Evolutionary conservation across 78 protist species (phyloP).

Genomic region (Dictyostelium capitatum): DNA sequence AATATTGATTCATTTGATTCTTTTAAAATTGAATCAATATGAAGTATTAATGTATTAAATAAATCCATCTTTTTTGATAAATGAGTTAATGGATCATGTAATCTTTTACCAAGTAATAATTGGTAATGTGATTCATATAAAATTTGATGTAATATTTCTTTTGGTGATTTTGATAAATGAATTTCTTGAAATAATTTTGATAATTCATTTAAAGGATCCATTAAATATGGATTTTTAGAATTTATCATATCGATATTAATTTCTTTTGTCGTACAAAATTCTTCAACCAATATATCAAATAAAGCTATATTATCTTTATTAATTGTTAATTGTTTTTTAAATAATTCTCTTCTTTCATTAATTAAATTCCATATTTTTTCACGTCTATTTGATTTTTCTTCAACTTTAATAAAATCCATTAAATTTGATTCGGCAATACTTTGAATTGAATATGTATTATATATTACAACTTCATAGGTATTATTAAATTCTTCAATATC

Average conservation of each 20-base stretch:
- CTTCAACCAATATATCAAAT: not conserved
- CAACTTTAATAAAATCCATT: not conserved
- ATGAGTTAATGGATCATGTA: slow-evolving; percentile 8
- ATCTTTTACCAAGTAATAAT: not conserved
- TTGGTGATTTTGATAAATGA: not conserved
- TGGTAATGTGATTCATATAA: slow-evolving; percentile 6
- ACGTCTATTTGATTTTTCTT: not conserved
- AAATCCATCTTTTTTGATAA: slow-evolving; percentile 14
- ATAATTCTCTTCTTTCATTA: not conserved
- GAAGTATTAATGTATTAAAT: not conserved
- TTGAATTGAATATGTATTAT: not conserved
- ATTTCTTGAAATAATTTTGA: not conserved
- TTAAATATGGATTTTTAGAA: not conserved
- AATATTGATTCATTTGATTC: slow-evolving; percentile 1
- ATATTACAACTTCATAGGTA: slow-evolving; percentile 17
- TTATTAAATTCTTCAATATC: slow-evolving; percentile 28
- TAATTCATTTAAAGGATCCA: not conserved
- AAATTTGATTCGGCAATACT: not conserved
- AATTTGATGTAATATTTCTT: slow-evolving; percentile 17
- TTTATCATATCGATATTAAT: not conserved
- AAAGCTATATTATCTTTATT: not conserved
- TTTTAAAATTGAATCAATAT: slow-evolving; percentile 17
- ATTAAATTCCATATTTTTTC: not conserved
- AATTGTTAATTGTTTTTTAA: slow-evolving; percentile 11
- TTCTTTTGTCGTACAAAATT: not conserved